A percentile compares a stretch with the other conserved stretches of the same genome.
phyloP scores from a whole-genome alignment of 768 basidiomycete species.

The Macrolepiota fuliginosa region DNA sequence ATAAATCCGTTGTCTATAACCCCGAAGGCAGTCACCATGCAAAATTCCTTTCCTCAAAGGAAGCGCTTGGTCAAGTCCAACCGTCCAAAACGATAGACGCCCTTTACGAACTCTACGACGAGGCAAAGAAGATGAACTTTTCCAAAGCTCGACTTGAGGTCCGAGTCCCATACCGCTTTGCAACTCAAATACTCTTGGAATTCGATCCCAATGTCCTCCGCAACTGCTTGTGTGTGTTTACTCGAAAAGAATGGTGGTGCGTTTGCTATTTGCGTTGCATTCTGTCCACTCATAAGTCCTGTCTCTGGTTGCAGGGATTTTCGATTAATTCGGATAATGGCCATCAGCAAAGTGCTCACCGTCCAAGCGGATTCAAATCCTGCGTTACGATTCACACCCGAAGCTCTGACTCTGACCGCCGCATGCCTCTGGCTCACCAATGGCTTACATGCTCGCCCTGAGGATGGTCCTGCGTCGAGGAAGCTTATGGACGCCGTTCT shows the following conservation, averaged over 20 bases:
- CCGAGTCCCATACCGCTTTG: conserved; percentile 9
- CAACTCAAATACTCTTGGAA: background rate
- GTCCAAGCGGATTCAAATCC: background rate
- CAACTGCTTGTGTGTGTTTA: background rate
- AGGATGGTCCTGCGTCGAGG: conserved; percentile 13
- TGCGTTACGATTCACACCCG: background rate
- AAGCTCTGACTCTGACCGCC: conserved; percentile 13
- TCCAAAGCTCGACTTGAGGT: conserved; percentile 9
- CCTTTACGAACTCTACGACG: background rate
- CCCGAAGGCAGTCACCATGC: conserved; percentile 11
- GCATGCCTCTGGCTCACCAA: conserved; percentile 17
- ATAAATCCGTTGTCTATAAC: conserved; percentile 17
- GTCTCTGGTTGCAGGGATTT: background rate
- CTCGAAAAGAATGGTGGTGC: conserved; percentile 5
- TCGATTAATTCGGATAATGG: background rate
- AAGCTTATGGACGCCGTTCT: conserved; percentile 15
- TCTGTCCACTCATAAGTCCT: background rate
- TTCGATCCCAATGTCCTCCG: background rate
- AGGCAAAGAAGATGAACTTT: background rate
- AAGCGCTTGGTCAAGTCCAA: background rate
- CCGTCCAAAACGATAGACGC: background rate
- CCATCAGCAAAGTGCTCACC: background rate
- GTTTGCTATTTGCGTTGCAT: background rate
- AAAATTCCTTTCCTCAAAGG: conserved; percentile 1
- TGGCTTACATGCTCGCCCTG: conserved; percentile 17